These are phyloP conservation scores for Sonneratia alba DNA, from an alignment of 345 rosid genomes.

Conservation along the genomic window DNA sequence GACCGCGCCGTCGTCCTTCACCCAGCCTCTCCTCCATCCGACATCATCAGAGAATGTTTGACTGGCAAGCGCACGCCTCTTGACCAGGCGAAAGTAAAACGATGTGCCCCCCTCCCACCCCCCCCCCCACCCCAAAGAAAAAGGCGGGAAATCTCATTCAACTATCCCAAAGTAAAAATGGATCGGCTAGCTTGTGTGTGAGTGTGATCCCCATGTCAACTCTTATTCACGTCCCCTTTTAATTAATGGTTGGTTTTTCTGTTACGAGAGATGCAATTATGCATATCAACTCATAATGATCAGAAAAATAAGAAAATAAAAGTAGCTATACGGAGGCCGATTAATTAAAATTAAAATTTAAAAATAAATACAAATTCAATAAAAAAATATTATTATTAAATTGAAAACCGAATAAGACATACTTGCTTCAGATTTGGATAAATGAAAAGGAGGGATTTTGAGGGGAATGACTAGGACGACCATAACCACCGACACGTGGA, in stretches of 20 bases:
- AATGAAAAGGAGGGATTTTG: background rate
- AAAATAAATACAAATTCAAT: too few species aligned
- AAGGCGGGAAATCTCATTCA: too few species aligned
- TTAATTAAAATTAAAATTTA: too few species aligned
- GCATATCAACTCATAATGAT: too few species aligned
- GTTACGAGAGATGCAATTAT: too few species aligned
- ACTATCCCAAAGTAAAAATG: too few species aligned
- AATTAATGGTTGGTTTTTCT: background rate
- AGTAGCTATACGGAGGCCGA: background rate
- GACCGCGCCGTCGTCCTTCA: slow-evolving; percentile 37
- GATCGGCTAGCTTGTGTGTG: background rate
- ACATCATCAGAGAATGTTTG: slow-evolving; percentile 66
- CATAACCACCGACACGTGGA: background rate
- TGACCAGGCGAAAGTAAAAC: background rate
- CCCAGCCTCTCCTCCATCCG: slow-evolving; percentile 75
- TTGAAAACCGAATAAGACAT: background rate
- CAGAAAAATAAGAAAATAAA: background rate
- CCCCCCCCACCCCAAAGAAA: too few species aligned
- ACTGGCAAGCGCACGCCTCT: slow-evolving; percentile 6
- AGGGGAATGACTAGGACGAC: background rate
- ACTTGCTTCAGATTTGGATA: background rate
- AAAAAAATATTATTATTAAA: too few species aligned
- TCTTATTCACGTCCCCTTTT: background rate
- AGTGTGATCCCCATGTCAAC: background rate
- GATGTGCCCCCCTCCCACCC: background rate